Conservation (phyloP, 352 stramenopile species). For the Phytophthora sojae region DNA sequence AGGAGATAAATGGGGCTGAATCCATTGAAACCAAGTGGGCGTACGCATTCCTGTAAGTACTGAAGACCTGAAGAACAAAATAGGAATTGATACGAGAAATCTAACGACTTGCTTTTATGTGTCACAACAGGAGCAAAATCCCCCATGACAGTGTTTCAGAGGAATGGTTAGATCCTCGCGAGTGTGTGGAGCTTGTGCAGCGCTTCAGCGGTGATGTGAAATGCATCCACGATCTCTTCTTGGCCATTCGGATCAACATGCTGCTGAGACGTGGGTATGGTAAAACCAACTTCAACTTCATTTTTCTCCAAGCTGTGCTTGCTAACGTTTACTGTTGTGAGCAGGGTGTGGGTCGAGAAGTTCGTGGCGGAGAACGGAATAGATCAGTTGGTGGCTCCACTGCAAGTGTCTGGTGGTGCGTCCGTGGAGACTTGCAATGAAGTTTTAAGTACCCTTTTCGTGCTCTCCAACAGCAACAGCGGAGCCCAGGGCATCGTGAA, state of each 20-base stretch:
- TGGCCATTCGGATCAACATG: constrained; percentile 71
- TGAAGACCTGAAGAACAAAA: neutral
- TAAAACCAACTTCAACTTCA: neutral
- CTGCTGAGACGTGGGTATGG: constrained; percentile 56
- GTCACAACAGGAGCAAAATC: constrained; percentile 51
- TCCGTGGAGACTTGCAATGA: constrained; percentile 43
- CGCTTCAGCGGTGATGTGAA: constrained; percentile 46
- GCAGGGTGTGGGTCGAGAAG: constrained; percentile 62
- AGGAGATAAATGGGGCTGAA: constrained; percentile 57
- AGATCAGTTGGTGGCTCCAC: constrained; percentile 42
- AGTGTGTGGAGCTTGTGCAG: constrained; percentile 60
- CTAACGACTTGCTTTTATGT: constrained; percentile 1
- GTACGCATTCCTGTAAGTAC: constrained; percentile 71
- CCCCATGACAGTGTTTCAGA: constrained; percentile 38
- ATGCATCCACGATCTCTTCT: constrained; percentile 57
- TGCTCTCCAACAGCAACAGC: constrained; percentile 45
- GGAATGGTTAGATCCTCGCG: constrained; percentile 57
- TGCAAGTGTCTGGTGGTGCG: constrained; percentile 36
- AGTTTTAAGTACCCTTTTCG: constrained; percentile 59
- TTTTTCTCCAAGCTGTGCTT: neutral
- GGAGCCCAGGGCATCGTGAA: constrained; percentile 45
- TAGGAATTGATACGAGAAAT: neutral
- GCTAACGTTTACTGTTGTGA: constrained; percentile 4
- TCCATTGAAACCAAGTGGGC: constrained; percentile 72
- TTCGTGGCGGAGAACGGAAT: constrained; percentile 60